Evolutionary conservation across 371 early-diverging fungal genomes (phyloP).

Genomic region (Caulochytrium protostelioides): DNA sequence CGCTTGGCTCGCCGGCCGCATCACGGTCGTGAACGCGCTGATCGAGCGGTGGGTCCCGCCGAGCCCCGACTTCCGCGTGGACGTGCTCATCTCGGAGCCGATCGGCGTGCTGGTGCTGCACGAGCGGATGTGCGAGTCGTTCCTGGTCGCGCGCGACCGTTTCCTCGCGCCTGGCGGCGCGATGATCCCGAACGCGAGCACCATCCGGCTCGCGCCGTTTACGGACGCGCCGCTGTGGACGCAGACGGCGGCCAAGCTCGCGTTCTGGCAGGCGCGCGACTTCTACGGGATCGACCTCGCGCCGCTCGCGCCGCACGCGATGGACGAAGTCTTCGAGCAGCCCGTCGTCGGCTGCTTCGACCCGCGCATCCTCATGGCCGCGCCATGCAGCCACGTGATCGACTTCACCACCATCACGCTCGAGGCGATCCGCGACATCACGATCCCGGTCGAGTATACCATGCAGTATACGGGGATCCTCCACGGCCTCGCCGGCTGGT

Average conservation of each 20-base stretch:
- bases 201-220: slow-evolving; percentile 65
- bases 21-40: slow-evolving; percentile 58
- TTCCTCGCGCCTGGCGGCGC: slow-evolving; percentile 81
- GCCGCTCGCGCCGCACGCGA: slow-evolving; percentile 54
- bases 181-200: slow-evolving; percentile 70
- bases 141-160: slow-evolving; percentile 62
- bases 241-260: slow-evolving; percentile 71
- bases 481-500: slow-evolving; percentile 95
- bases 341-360: slow-evolving; percentile 89
- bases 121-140: slow-evolving; percentile 59
- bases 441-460: slow-evolving; percentile 63
- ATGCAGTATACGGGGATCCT: slow-evolving; percentile 51
- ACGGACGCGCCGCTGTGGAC: slow-evolving; percentile 45
- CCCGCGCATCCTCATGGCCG: slow-evolving; percentile 52
- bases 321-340: slow-evolving; percentile 65
- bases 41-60: too few species aligned
- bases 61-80: slow-evolving; percentile 53
- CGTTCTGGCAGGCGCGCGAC: slow-evolving; percentile 46
- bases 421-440: slow-evolving; percentile 50
- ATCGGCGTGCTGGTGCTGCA: slow-evolving; percentile 86
- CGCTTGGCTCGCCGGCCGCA: slow-evolving; percentile 11
- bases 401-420: slow-evolving; percentile 66
- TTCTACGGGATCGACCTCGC: slow-evolving; percentile 88
- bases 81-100: slow-evolving; percentile 86
- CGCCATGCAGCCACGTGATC: slow-evolving; percentile 29